These are phyloP conservation scores for Sclerotinia subarctica DNA, from an alignment of 2,329 filamentous ascomycete genomes.

Conservation along the genomic window DNA sequence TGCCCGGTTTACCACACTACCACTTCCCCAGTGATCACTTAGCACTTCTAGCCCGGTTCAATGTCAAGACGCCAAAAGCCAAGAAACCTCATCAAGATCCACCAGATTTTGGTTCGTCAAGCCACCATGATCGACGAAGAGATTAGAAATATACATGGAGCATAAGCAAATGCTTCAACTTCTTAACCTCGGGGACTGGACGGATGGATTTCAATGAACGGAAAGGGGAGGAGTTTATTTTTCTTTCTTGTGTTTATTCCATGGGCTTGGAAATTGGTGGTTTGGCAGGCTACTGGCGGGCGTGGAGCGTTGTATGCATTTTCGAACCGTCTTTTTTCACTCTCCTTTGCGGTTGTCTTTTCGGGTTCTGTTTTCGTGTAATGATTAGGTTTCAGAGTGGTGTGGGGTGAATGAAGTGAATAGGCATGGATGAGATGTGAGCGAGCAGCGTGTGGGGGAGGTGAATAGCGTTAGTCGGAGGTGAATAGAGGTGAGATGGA, in stretches of 20 bases:
- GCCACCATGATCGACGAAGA: constrained; percentile 27
- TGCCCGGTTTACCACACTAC: constrained; percentile 72
- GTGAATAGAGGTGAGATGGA: constrained; percentile 5
- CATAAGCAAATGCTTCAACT: constrained; percentile 6
- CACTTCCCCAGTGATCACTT: constrained; percentile 75
- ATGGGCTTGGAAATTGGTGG: constrained; percentile 22
- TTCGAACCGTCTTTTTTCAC: constrained; percentile 17
- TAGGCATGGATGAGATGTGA: not conserved
- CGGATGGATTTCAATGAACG: constrained; percentile 16
- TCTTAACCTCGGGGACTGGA: constrained; percentile 4
- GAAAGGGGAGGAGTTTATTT: constrained; percentile 18
- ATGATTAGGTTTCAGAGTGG: constrained; percentile 17
- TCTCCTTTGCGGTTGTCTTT: constrained; percentile 17
- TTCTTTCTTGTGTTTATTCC: constrained; percentile 23
- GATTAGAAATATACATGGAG: constrained; percentile 16
- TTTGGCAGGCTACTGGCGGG: constrained; percentile 20
- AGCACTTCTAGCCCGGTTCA: constrained; percentile 65
- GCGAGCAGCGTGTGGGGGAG: not conserved
- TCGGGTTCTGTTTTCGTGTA: constrained; percentile 20
- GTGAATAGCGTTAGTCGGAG: not conserved
- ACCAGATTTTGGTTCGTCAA: constrained; percentile 38
- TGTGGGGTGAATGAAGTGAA: constrained; percentile 7
- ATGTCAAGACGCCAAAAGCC: constrained; percentile 61
- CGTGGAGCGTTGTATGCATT: constrained; percentile 23
- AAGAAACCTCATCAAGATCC: constrained; percentile 35